Percentiles rank a stretch among this genome's conserved stretches.
Evolutionary conservation across 805 yeast genomes (phyloP).

Genomic region (Zygosaccharomyces siamensis): DNA sequence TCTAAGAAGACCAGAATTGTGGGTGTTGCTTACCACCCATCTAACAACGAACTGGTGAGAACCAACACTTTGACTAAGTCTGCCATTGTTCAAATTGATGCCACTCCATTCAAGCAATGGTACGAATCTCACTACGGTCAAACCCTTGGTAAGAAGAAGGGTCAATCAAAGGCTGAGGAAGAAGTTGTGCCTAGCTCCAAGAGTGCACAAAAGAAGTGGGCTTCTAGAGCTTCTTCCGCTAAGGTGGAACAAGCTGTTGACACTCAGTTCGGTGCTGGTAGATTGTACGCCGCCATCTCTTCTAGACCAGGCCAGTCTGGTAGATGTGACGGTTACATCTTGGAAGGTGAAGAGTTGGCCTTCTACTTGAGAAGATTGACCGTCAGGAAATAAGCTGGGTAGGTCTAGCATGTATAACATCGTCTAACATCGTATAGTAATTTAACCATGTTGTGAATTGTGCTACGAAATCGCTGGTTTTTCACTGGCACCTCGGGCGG

Average conservation of each 20-base stretch:
- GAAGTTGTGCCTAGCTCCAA: slow-evolving; percentile 66
- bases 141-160: slow-evolving; percentile 81
- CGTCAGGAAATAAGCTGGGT: slow-evolving; percentile 83
- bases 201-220: slow-evolving; percentile 86
- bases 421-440: slow-evolving; percentile 18
- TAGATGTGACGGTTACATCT: slow-evolving; percentile 99
- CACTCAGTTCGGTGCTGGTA: slow-evolving; percentile 97
- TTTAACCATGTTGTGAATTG: slow-evolving; percentile 13
- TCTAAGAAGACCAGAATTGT: slow-evolving; percentile 98
- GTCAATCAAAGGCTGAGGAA: slow-evolving; percentile 36
- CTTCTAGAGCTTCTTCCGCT: slow-evolving; percentile 82
- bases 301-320: slow-evolving; percentile 99
- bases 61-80: slow-evolving; percentile 99
- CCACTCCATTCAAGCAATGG: slow-evolving; percentile 99
- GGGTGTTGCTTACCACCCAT: slow-evolving; percentile 98
- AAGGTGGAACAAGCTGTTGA: slow-evolving; percentile 87
- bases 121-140: slow-evolving; percentile 98
- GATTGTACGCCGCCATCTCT: slow-evolving; percentile 96
- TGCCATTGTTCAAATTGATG: slow-evolving; percentile 98
- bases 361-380: slow-evolving; percentile 99
- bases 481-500: too few relatives aligned
- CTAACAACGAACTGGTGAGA: slow-evolving; percentile 99
- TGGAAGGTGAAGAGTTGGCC: slow-evolving; percentile 99
- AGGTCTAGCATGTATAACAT: slow-evolving; percentile 17
- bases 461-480: not conserved